Base-by-base conservation (phyloP, 192 early-diverging fungal genomes). In the Linnemannia schmuckeri region DNA sequence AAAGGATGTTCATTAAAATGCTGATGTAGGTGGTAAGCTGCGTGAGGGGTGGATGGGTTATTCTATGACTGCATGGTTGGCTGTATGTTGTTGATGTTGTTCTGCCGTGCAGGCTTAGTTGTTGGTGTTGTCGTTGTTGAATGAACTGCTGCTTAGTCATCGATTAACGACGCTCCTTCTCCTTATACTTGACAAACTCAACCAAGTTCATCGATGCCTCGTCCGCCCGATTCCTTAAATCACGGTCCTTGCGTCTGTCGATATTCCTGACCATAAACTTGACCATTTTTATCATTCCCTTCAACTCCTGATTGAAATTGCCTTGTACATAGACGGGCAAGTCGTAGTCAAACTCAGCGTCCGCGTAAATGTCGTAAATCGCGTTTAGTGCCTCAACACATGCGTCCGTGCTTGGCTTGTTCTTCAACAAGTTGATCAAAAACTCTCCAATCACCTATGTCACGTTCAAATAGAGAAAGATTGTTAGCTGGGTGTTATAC, bases 121-220 rank as follows among this genome's bases (percentile, higher is more conserved):
- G 42, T 44, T 33, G 61, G 3, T 9, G 61, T 33, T 30, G 12
- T 41, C 69, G 38, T 41, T 72, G 4, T 17, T 1, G 69, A 17
- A 17, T 8, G 13, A 41, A 38, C 24, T 42, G 6, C 8, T 72
- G 7, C 70, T 38, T 72, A 12, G 70, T 72, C 70, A 71, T 71
- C 35, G 37, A 73, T 44, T 77, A 78, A 55, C 92, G 88, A 79
- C 90, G 89, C 89, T 98, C 98, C 9, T 88, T 89, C 49, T 93
- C 91, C 90, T 99, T 98, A 90, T 98, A 99, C 63, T 93, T 90
- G 42, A 99, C 92, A 90, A 99, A 99, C 17, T 93, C 95, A 37
- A 92, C 88, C 75, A 98, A 82, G 86, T 98, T 99, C 78, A 91
- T 78, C 40, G 94, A 83, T 9, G 93, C 96, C 83, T 97, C 94